phyloP scores from a whole-genome alignment of 2,329 filamentous ascomycete genomes.

The Phyllosticta paracitricarpa region DNA sequence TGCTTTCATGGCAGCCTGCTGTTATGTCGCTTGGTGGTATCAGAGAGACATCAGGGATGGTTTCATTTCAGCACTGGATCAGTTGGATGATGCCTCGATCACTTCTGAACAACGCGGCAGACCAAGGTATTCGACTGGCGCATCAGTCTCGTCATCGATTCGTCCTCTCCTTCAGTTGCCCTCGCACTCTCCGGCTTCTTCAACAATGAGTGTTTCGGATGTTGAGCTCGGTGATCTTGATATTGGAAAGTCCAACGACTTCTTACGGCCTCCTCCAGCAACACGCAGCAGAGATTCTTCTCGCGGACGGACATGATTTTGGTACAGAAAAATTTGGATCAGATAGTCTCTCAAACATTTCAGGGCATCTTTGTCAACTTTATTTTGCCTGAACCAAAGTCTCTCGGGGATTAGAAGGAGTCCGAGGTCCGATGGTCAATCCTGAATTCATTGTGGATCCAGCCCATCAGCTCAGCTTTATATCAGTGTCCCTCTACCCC shows the following conservation, averaged over 20 bases:
- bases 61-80: neutral
- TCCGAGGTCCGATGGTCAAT: neutral
- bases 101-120: neutral
- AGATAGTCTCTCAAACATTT: neutral
- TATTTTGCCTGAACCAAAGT: neutral
- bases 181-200: neutral
- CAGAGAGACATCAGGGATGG: neutral
- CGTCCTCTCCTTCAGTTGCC: neutral
- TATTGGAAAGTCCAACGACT: neutral
- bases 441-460: neutral
- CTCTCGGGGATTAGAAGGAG: neutral
- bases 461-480: neutral
- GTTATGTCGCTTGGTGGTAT: constrained; percentile 8
- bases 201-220: neutral
- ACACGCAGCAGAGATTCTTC: neutral
- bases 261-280: neutral
- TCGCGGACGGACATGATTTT: neutral
- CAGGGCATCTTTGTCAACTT: neutral
- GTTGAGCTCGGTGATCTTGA: neutral
- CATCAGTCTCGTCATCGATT: neutral
- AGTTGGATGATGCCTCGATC: neutral
- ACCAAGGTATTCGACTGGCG: neutral
- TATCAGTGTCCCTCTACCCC: neutral
- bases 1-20: constrained; percentile 1
- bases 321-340: neutral